phyloP scores from a whole-genome alignment of 2,329 filamentous ascomycete genomes.

The Penicillium sclerotigenum region DNA sequence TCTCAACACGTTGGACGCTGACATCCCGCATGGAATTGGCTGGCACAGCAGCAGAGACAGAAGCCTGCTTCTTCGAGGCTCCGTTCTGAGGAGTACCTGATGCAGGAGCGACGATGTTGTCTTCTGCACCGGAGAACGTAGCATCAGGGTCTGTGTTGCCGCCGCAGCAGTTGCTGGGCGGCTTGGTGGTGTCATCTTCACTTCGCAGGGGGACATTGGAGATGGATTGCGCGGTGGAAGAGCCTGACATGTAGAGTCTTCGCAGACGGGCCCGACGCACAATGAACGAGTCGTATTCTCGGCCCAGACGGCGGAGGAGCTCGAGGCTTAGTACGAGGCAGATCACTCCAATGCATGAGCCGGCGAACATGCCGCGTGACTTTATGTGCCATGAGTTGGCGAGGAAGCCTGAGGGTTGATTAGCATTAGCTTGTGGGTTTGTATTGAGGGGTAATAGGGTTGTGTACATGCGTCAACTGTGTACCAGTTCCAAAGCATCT shows the following conservation, averaged over 20 bases:
- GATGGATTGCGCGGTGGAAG: not conserved
- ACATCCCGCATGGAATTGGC: not conserved
- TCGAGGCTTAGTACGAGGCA: slow-evolving; percentile 72
- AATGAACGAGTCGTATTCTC: slow-evolving; percentile 71
- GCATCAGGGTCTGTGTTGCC: not conserved
- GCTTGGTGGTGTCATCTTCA: not conserved
- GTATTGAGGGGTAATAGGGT: not conserved
- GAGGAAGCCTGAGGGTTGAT: slow-evolving; percentile 58
- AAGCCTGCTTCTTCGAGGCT: not conserved
- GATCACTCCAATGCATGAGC: slow-evolving; percentile 73
- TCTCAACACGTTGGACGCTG: not conserved
- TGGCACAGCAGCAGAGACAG: not conserved
- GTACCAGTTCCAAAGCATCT: slow-evolving; percentile 29
- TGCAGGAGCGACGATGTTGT: not conserved
- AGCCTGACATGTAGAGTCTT: not conserved
- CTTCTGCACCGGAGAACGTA: not conserved
- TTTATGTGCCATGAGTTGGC: slow-evolving; percentile 66
- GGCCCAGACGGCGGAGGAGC: slow-evolving; percentile 64
- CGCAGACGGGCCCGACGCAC: slow-evolving; percentile 49
- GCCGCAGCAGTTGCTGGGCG: not conserved
- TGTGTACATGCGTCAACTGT: slow-evolving; percentile 23
- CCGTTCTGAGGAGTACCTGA: not conserved
- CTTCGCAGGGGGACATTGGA: not conserved
- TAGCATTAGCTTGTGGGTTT: not conserved
- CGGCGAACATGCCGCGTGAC: slow-evolving; percentile 69